Percentiles rank a stretch among this genome's conserved stretches.
These are phyloP conservation scores for Daldinia loculata DNA, from an alignment of 495 filamentous ascomycete species.

Conservation along the genomic window DNA sequence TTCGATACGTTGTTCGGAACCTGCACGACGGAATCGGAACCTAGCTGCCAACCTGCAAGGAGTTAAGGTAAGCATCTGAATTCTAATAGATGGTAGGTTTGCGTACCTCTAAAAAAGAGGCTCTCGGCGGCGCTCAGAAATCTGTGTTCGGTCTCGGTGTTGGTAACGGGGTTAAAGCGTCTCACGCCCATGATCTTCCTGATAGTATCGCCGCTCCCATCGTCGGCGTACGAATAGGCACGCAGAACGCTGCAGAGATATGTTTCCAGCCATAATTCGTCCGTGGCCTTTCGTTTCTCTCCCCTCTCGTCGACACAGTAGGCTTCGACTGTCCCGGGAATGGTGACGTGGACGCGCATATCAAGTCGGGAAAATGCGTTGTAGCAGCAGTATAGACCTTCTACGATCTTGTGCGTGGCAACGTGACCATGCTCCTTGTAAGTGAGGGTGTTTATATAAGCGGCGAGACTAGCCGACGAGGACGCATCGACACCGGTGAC, in stretches of 20 bases:
- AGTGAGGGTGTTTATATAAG: constrained; percentile 97
- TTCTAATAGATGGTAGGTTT: background rate
- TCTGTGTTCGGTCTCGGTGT: constrained; percentile 94
- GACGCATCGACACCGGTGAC: constrained; percentile 97
- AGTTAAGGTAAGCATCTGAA: constrained; percentile 1
- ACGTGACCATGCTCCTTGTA: constrained; percentile 84
- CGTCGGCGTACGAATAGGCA: constrained; percentile 95
- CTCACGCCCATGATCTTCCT: constrained; percentile 92
- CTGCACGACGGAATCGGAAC: constrained; percentile 96
- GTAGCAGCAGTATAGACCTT: constrained; percentile 97
- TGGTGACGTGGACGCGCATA: constrained; percentile 97
- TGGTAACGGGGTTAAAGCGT: constrained; percentile 96
- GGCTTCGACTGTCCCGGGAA: constrained; percentile 92
- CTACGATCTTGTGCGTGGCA: constrained; percentile 83
- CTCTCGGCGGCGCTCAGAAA: constrained; percentile 95
- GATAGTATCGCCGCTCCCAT: constrained; percentile 89
- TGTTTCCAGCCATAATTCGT: constrained; percentile 95
- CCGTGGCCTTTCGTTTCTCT: constrained; percentile 89
- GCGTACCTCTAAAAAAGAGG: constrained; percentile 88
- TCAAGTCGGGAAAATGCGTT: constrained; percentile 98
- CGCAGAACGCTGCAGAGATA: constrained; percentile 93
- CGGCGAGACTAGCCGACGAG: constrained; percentile 93
- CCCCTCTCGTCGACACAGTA: constrained; percentile 97
- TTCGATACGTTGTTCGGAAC: constrained; percentile 98
- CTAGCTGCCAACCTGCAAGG: constrained; percentile 83